Evolutionary conservation across 2,329 filamentous ascomycete species (phyloP).

Genomic region (Tolypocladium album): DNA sequence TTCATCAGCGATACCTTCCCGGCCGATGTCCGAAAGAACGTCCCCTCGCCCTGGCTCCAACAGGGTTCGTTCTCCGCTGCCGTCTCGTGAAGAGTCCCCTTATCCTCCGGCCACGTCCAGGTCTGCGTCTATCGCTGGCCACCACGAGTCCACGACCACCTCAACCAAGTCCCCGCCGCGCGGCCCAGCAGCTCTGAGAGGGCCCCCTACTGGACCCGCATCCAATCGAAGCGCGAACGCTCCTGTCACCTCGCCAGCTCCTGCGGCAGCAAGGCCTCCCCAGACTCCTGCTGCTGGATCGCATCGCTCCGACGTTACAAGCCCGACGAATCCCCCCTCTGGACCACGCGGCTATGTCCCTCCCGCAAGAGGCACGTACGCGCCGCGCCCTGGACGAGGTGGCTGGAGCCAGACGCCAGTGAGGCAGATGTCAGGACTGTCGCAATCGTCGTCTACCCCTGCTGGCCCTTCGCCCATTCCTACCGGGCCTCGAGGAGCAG

Average conservation of each 20-base stretch:
- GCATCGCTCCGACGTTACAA: constrained; percentile 27
- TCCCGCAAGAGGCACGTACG: constrained; percentile 31
- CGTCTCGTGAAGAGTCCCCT: constrained; percentile 31
- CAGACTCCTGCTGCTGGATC: constrained; percentile 21
- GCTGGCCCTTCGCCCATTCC: constrained; percentile 31
- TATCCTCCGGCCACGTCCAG: constrained; percentile 13
- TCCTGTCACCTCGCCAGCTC: constrained; percentile 23
- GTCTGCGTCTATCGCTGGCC: constrained; percentile 10
- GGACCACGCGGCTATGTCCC: constrained; percentile 44
- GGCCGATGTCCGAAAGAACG: constrained; percentile 38
- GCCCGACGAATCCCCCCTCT: constrained; percentile 38
- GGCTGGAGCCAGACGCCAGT: constrained; percentile 27
- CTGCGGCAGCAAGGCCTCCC: constrained; percentile 20
- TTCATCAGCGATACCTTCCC: constrained; percentile 39
- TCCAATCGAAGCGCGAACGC: constrained; percentile 26
- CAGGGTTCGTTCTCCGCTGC: constrained; percentile 34
- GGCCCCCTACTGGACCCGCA: constrained; percentile 34
- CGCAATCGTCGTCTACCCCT: constrained; percentile 27
- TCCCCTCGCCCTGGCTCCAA: constrained; percentile 39
- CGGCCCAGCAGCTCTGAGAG: constrained; percentile 42
- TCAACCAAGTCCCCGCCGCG: constrained; percentile 38
- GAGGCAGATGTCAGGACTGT: constrained; percentile 21
- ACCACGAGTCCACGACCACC: constrained; percentile 15
- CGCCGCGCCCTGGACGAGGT: constrained; percentile 33
- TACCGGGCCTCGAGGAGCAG: constrained; percentile 33